Evolutionary conservation across 345 rosid species (phyloP), one percentile per base, ranked within the genome.

Genomic region (Hypericum perforatum): DNA sequence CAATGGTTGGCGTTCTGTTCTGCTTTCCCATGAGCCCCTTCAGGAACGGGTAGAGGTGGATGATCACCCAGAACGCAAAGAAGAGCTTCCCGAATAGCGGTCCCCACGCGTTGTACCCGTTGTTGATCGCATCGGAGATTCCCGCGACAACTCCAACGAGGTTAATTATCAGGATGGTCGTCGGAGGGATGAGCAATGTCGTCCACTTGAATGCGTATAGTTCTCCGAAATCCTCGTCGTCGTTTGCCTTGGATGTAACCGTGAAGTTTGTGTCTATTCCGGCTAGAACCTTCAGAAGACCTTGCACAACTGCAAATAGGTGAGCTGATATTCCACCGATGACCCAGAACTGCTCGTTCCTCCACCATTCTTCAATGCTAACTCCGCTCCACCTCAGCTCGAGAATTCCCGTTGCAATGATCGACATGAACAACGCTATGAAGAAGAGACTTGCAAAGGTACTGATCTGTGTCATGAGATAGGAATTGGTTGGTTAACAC

Each of bases 331-430:
- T 76, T 41, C 96, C 96, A 41, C 96, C 98, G 40, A 88, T 92
- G 61, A 92, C 96, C 91, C 96, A 88, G 65, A 88, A 92, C 63
- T 92, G 98, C 73, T 87, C 94, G 15, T 91, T 91, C 67, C 98
- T 85, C 95, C 98, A 91, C 96, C 95, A 91, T 72, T 92, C 95
- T 63, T 88, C 96, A 3, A 92, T 88, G 82, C 96, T 85, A 56
- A 92, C 95, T 59, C 98, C 98, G 16, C 98, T 92, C 96, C 96
- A 88, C 58, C 94, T 77, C 55, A 89, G 54, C 76, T 92, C 95
- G 54, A 88, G 88, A 68, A 92, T 82, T 45, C 95, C 90, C 37
- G 94, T 88, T 0, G 83, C 68, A 14, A 88, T 81, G 78, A 85
- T 88, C 43, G 96, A 85, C 40, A 75, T 60, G 67, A 92, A 92